These are phyloP conservation scores for Pezicula carpinea DNA, from an alignment of 2,329 filamentous ascomycete species.

Conservation along the genomic window DNA sequence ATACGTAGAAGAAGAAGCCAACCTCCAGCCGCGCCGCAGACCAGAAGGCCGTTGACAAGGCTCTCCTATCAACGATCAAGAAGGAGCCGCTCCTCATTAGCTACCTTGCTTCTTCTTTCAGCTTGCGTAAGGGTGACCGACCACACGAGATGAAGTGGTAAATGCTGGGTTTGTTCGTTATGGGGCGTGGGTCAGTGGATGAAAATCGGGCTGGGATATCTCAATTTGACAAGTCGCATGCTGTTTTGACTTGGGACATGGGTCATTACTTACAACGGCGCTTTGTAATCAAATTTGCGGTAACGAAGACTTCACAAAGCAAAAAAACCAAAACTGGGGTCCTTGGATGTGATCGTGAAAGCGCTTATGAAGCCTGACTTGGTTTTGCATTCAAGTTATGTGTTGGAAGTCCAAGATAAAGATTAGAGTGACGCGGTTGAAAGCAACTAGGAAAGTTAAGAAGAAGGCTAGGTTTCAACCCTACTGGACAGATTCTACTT, in stretches of 20 bases:
- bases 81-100: slow-evolving; percentile 91
- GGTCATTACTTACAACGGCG: slow-evolving; percentile 43
- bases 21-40: slow-evolving; percentile 87
- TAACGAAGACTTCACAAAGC: slow-evolving; percentile 29
- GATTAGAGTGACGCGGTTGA: no score
- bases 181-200: slow-evolving; percentile 35
- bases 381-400: background rate
- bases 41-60: slow-evolving; percentile 99
- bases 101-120: slow-evolving; percentile 96
- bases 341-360: background rate
- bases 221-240: slow-evolving; percentile 56
- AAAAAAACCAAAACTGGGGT: slow-evolving; percentile 10
- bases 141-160: slow-evolving; percentile 99
- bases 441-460: no score
- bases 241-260: slow-evolving; percentile 61
- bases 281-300: slow-evolving; percentile 33
- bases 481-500: no score
- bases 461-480: no score
- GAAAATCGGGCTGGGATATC: slow-evolving; percentile 41
- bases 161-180: slow-evolving; percentile 32
- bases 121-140: slow-evolving; percentile 98
- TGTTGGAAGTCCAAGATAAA: no score
- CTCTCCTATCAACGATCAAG: slow-evolving; percentile 92
- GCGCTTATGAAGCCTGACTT: background rate
- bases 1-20: slow-evolving; percentile 88